These are phyloP conservation scores for Pseudocercospora ulei DNA, from an alignment of 2,329 filamentous ascomycete species.

Conservation along the genomic window DNA sequence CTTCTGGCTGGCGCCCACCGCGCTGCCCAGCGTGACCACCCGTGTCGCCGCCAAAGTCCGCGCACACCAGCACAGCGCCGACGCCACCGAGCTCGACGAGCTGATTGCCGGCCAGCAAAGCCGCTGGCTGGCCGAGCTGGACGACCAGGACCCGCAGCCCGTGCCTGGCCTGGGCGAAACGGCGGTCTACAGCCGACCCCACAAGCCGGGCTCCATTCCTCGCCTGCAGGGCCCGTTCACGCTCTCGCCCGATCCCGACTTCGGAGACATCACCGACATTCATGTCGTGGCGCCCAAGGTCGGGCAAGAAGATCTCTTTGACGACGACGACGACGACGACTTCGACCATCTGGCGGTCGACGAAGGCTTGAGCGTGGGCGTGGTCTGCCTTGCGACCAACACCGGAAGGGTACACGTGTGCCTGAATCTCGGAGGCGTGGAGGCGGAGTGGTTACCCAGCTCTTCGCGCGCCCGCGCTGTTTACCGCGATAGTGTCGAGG, in stretches of 20 bases:
- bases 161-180: conserved; percentile 37
- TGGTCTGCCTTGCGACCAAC: conserved; percentile 50
- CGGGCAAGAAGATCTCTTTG: conserved; percentile 46
- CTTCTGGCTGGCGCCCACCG: conserved; percentile 62
- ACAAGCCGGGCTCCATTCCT: conserved; percentile 47
- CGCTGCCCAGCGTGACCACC: conserved; percentile 73
- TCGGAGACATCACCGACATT: conserved; percentile 53
- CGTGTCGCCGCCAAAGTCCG: conserved; percentile 65
- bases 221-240: conserved; percentile 55
- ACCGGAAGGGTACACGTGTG: conserved; percentile 50
- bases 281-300: conserved; percentile 48
- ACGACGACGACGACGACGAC: conserved; percentile 44
- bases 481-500: conserved; percentile 25
- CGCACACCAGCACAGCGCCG: conserved; percentile 36
- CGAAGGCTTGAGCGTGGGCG: conserved; percentile 47
- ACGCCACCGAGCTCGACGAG: conserved; percentile 40
- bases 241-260: conserved; percentile 43
- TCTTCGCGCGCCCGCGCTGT: conserved; percentile 28
- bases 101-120: conserved; percentile 46
- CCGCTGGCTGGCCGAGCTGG: conserved; percentile 44
- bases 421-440: conserved; percentile 52
- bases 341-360: conserved; percentile 32
- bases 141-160: conserved; percentile 19
- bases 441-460: conserved; percentile 53
- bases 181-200: conserved; percentile 50